These are phyloP conservation scores for Xylaria scruposa DNA, from an alignment of 495 filamentous ascomycete genomes.

Conservation along the genomic window DNA sequence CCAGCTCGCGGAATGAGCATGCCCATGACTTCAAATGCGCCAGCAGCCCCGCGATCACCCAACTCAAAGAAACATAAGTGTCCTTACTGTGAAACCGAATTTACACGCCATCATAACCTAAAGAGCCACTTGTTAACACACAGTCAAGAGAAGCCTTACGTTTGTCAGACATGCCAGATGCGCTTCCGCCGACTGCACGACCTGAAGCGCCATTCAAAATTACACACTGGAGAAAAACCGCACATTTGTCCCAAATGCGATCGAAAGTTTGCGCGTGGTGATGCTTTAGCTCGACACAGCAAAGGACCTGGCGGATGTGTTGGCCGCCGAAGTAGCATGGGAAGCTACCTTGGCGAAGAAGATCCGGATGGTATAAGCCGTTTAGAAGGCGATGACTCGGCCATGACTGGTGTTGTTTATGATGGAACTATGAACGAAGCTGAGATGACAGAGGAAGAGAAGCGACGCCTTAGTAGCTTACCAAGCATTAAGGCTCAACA, in stretches of 20 bases:
- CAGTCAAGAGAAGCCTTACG: slow-evolving; percentile 97
- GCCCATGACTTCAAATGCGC: slow-evolving; percentile 69
- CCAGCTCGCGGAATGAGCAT: slow-evolving; percentile 74
- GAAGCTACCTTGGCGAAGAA: slow-evolving; percentile 82
- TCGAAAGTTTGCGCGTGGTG: slow-evolving; percentile 91
- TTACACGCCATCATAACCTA: slow-evolving; percentile 98
- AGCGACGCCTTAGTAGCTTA: slow-evolving; percentile 63
- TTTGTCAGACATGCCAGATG: slow-evolving; percentile 86
- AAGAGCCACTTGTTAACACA: slow-evolving; percentile 98
- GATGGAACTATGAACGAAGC: slow-evolving; percentile 63
- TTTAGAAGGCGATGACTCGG: slow-evolving; percentile 70
- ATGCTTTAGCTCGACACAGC: slow-evolving; percentile 92
- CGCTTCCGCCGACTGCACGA: slow-evolving; percentile 94
- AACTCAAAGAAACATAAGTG: slow-evolving; percentile 89
- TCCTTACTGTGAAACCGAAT: slow-evolving; percentile 93
- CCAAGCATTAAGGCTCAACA: slow-evolving; percentile 78
- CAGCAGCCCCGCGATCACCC: slow-evolving; percentile 61
- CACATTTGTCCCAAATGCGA: slow-evolving; percentile 95
- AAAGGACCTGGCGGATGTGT: slow-evolving; percentile 97
- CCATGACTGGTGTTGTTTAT: slow-evolving; percentile 80
- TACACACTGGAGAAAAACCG: slow-evolving; percentile 95
- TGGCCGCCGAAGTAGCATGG: slow-evolving; percentile 84
- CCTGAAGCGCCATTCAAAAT: slow-evolving; percentile 92
- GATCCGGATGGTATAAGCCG: slow-evolving; percentile 61
- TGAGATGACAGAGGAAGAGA: slow-evolving; percentile 58